Base-by-base conservation (phyloP, 2,329 filamentous ascomycete species). In the Neonectria punicea region DNA sequence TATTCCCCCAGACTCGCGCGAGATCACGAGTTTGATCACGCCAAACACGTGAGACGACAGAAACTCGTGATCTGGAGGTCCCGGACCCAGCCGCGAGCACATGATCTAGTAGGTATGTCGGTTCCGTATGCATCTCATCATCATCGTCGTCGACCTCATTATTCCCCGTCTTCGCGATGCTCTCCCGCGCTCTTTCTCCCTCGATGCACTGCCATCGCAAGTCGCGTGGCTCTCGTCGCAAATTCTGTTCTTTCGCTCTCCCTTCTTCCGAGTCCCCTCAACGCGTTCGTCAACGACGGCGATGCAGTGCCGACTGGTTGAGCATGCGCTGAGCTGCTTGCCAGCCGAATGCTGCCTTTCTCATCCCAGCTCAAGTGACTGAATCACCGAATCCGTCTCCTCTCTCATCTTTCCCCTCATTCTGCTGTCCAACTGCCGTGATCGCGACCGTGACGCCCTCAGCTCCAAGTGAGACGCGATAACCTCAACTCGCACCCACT, bases 21-120 rank as follows among this genome's bases (percentile, higher is more conserved):
- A 82, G 81, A 83, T 83, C 81, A 83, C 81, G 81, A 83, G 81
- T 80, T 82, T 78, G 76, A 78, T 79, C 79, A 79, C 79, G 75
- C 77, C 78, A 77, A 80, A 80, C 80, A 82, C 80, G 80, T 82
- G 80, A 81, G 79, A 74, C 71, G 71, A 70, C 67, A 77, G 50
- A 80, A 80, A 80, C 80, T 81, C 80, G 80, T 82, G 80, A 82
- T 83, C 78, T 80, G 76, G 71, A 65, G 63, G 66, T 66, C 67
- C 68, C 70, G 60, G 64, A 63, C 70, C 69, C 71, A 66, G 72
- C 70, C 68, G 68, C 65, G 71, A 77, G 79, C 80, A 82, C 80
- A 82, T 82, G 80, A 82, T 82, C 80, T 77, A 73, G 74, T 70
- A 80, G 80, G 81, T 82, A 81, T 80, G 80, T 80, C 73, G 73